phyloP scores from a whole-genome alignment of 75 land plant genomes.

The Sequoia sempervirens region DNA sequence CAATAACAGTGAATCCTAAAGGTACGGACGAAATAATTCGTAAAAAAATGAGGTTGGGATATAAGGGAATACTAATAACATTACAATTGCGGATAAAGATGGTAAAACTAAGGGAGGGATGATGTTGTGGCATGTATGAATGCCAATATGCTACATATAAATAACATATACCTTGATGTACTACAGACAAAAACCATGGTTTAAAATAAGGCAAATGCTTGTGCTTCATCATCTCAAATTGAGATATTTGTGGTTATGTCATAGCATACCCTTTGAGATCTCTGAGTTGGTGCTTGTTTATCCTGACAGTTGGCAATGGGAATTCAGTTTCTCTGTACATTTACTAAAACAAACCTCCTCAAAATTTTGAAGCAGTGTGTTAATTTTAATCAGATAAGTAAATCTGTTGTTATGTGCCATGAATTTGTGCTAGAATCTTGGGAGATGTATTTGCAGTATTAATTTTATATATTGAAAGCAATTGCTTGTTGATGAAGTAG shows the following conservation, averaged over 20 bases:
- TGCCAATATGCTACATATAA: neutral
- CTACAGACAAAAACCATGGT: neutral
- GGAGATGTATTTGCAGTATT: neutral
- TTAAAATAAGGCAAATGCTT: neutral
- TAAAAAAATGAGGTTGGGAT: neutral
- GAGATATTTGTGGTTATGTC: no score
- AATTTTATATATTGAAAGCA: neutral
- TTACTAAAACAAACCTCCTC: neutral
- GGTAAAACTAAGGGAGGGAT: neutral
- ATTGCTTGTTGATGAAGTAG: neutral
- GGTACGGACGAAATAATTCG: neutral
- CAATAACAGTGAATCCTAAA: neutral
- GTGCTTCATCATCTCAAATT: neutral
- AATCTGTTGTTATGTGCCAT: neutral
- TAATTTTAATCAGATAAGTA: neutral
- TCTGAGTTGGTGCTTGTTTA: neutral
- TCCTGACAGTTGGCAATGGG: neutral
- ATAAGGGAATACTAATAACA: neutral
- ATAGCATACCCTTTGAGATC: neutral
- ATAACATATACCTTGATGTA: neutral
- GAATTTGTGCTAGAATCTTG: neutral
- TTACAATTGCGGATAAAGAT: neutral
- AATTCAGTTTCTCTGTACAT: neutral
- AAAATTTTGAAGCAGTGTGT: neutral
- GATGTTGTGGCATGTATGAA: neutral